phyloP scores from a whole-genome alignment of 2,329 filamentous ascomycete genomes.

The Colletotrichum tamarilloi region DNA sequence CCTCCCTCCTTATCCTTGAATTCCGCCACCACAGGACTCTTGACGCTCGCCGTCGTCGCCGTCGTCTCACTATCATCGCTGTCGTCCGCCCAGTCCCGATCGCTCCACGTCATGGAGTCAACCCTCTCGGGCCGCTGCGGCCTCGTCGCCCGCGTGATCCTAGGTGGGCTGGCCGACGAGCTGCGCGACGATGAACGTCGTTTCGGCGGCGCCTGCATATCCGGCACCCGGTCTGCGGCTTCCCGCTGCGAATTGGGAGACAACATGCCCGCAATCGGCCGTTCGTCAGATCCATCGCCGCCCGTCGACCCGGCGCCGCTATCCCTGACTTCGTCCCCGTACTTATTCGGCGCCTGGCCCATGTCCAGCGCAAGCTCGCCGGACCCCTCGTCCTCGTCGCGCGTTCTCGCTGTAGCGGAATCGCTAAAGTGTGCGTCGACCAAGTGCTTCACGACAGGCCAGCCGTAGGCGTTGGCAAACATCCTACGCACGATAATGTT shows the following conservation, averaged over 20 bases:
- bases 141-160: constrained; percentile 11
- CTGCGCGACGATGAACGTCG: constrained; percentile 26
- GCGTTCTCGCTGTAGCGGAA: constrained; percentile 70
- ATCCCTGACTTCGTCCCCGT: constrained; percentile 74
- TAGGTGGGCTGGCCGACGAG: constrained; percentile 29
- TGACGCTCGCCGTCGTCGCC: constrained; percentile 34
- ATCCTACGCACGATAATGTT: constrained; percentile 97
- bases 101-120: constrained; percentile 74
- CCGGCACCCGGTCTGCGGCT: constrained; percentile 58
- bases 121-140: constrained; percentile 30
- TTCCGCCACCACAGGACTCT: constrained; percentile 34
- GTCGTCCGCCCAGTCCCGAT: constrained; percentile 70
- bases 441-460: constrained; percentile 95
- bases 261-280: constrained; percentile 43
- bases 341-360: constrained; percentile 64
- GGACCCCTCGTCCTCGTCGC: constrained; percentile 75
- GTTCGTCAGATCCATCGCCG: constrained; percentile 24
- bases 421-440: constrained; percentile 95
- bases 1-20: constrained; percentile 38
- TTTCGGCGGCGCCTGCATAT: constrained; percentile 49
- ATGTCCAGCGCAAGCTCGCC: constrained; percentile 75
- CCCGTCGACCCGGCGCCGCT: constrained; percentile 41
- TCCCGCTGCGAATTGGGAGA: constrained; percentile 42
- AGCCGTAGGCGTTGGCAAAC: constrained; percentile 97
- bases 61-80: constrained; percentile 57